Conservation (phyloP, 805 yeast genomes). For the Candida mattraensis region DNA sequence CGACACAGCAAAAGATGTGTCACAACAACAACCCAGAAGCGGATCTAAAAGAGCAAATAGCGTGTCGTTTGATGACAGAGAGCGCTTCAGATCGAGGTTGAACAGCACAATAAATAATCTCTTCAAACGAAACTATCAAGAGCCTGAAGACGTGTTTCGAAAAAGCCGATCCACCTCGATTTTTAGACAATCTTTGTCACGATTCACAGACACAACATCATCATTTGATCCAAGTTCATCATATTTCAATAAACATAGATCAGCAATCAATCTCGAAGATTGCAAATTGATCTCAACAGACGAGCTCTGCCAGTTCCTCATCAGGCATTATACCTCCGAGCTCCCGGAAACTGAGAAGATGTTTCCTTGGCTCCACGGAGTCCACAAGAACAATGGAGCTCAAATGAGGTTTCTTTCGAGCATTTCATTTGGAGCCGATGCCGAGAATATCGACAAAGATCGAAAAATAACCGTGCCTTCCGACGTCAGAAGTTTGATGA, state of each 20-base stretch:
- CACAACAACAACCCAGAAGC: conserved; percentile 16
- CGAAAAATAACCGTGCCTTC: conserved; percentile 23
- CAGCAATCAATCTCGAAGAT: conserved; percentile 10
- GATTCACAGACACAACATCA: conserved; percentile 6
- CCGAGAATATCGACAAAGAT: conserved; percentile 3
- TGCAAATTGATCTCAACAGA: conserved; percentile 27
- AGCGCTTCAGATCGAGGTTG: conserved; percentile 28
- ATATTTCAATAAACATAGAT: conserved; percentile 23
- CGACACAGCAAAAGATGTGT: not conserved
- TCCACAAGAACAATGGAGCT: conserved; percentile 55
- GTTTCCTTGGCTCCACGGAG: conserved; percentile 93
- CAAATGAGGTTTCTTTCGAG: conserved; percentile 46
- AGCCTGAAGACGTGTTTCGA: conserved; percentile 9
- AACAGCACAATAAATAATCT: conserved; percentile 15
- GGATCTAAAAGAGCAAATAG: conserved; percentile 31
- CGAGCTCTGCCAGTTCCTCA: conserved; percentile 26
- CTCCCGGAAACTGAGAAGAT: conserved; percentile 65
- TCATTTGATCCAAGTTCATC: conserved; percentile 24
- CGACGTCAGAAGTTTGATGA: conserved; percentile 28
- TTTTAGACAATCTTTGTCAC: conserved; percentile 5
- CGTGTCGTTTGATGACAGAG: conserved; percentile 30
- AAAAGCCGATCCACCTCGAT: conserved; percentile 12
- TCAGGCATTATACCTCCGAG: conserved; percentile 23
- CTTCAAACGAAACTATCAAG: conserved; percentile 19
- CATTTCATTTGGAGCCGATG: conserved; percentile 18